Base-by-base conservation (phyloP, 1,284 basidiomycete species). In the Sanguinoderma infundibulare region DNA sequence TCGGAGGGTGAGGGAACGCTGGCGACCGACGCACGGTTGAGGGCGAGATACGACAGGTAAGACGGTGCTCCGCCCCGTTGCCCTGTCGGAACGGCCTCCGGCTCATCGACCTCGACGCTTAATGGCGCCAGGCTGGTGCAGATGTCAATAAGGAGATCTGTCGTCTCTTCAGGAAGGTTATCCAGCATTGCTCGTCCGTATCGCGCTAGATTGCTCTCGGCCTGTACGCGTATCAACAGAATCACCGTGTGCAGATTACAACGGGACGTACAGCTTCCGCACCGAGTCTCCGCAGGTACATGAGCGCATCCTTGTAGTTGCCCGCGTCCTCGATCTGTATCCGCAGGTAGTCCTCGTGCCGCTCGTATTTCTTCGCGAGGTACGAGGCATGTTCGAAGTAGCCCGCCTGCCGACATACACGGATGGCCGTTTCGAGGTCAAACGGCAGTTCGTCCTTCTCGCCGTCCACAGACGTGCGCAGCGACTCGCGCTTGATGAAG, bases 311-410 rank as follows among this genome's bases (percentile, higher is more conserved):
- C 49, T 76, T 81, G 70, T 89, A 95, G 68, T 96, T 91, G 15
- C 85, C 86, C 0, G 90, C 88, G 76, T 99, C 97, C 75, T 98
- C 96, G 53, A 99, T 92, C 75, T 97, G 92, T 55, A 98, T 98
- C 55, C 94, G 83, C 42, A 99, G 74, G 73, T 96, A 98, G 67
- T 98, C 97, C 69, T 96, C 94, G 69, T 98, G 95, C 32, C 92
- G 81, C 40, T 89, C 87, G 75, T 96, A 98, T 72, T 94, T 93
- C 77, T 90, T 90, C 5, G 97, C 97, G 4, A 99, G 84, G 75
- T 98, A 99, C 0, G 90, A 88, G 0, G 98, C 98, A 72, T 99
- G 97, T 54, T 94, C 90, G 70, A 93, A 98, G 76, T 98, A 99
- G 0, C 96, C 95, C 0, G 95, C 97, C 74, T 98, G 97, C 22